phyloP scores from a whole-genome alignment of 768 basidiomycete genomes.

The Goffeauzyma gilvescens region DNA sequence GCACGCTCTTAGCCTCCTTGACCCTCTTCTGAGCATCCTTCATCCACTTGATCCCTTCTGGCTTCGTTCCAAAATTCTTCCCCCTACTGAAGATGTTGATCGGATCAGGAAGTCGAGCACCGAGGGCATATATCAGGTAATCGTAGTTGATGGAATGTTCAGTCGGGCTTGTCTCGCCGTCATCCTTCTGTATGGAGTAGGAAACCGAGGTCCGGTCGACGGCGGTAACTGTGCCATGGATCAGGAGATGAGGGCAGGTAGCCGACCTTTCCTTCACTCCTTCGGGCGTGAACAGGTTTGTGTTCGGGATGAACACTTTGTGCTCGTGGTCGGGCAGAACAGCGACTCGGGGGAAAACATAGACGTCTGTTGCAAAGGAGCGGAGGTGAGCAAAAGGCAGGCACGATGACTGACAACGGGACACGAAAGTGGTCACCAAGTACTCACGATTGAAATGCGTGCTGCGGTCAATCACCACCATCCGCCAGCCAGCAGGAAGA shows the following conservation, averaged over 20 bases:
- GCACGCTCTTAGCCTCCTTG: slow-evolving; percentile 23
- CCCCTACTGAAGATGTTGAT: slow-evolving; percentile 24
- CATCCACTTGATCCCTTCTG: slow-evolving; percentile 26
- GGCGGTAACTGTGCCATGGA: slow-evolving; percentile 6
- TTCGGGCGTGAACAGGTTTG: slow-evolving; percentile 12
- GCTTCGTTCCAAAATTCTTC: slow-evolving; percentile 24
- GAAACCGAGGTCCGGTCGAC: slow-evolving; percentile 3
- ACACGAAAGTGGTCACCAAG: too few species aligned
- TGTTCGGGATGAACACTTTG: slow-evolving; percentile 28
- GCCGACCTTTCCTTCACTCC: neutral
- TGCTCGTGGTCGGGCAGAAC: slow-evolving; percentile 21
- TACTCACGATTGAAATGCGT: slow-evolving; percentile 28
- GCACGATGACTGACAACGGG: neutral
- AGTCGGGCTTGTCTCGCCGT: too few species aligned
- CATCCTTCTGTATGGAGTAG: neutral
- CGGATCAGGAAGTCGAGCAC: slow-evolving; percentile 24
- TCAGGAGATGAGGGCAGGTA: slow-evolving; percentile 3
- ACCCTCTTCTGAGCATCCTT: slow-evolving; percentile 19
- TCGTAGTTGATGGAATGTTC: slow-evolving; percentile 25
- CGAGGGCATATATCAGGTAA: slow-evolving; percentile 30
- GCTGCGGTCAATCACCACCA: slow-evolving; percentile 27
- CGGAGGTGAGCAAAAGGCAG: neutral
- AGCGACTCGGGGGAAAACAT: slow-evolving; percentile 30
- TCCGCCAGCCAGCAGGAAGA: slow-evolving; percentile 21
- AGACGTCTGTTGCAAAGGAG: slow-evolving; percentile 19